Evolutionary conservation across 2,329 filamentous ascomycete species (phyloP).

Genomic region (Penicillium sp.): DNA sequence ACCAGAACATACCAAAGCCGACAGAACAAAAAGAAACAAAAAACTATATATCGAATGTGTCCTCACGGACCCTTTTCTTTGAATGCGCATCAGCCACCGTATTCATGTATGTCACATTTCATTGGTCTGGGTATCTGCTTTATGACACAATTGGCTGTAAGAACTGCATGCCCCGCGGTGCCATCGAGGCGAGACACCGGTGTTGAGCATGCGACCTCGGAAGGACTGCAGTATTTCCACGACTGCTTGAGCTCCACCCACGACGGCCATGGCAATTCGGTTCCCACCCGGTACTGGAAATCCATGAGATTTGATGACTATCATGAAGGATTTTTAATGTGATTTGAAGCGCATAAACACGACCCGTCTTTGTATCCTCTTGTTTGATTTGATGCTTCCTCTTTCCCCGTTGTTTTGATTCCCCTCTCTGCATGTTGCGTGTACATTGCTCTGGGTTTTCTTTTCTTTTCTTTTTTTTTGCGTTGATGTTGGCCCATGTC

Average conservation of each 20-base stretch:
- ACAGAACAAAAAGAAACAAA: conserved; percentile 19
- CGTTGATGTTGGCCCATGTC: conserved; percentile 11
- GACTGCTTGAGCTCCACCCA: conserved; percentile 21
- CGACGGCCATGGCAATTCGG: conserved; percentile 1
- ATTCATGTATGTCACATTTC: conserved; percentile 13
- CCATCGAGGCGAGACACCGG: conserved; percentile 10
- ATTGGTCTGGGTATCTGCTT: conserved; percentile 15
- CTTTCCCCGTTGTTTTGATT: conserved; percentile 29
- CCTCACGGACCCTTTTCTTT: conserved; percentile 34
- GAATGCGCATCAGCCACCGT: neutral
- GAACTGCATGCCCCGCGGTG: conserved; percentile 30
- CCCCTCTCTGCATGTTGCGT: conserved; percentile 30
- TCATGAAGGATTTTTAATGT: conserved; percentile 21
- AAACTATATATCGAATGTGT: conserved; percentile 31
- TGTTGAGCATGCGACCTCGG: conserved; percentile 11
- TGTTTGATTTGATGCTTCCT: conserved; percentile 19
- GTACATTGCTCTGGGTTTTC: conserved; percentile 22
- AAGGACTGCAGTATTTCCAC: conserved; percentile 27
- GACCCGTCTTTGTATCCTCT: conserved; percentile 16
- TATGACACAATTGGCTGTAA: conserved; percentile 23
- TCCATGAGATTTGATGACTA: conserved; percentile 17
- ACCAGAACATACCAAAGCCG: conserved; percentile 2
- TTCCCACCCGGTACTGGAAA: conserved; percentile 3
- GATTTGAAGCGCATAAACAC: conserved; percentile 20
- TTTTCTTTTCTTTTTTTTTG: conserved; percentile 7